Evolutionary conservation across 345 rosid genomes (phyloP).

Genomic region (Jatropha curcas): DNA sequence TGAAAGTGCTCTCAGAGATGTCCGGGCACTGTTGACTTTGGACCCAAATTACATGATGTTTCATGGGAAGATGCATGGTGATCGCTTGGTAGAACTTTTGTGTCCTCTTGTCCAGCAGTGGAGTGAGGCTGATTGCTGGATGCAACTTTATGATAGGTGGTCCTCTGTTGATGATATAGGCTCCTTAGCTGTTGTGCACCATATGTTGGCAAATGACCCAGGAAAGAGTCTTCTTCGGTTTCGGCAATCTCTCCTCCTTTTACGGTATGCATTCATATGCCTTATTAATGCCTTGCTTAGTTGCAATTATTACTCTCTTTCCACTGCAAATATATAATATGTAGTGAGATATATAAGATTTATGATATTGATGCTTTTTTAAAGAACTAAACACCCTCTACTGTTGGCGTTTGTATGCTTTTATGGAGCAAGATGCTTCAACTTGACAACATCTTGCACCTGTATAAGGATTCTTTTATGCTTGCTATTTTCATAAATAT

Average conservation of each 20-base stretch:
- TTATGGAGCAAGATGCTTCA: background rate
- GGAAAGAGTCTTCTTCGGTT: constrained; percentile 85
- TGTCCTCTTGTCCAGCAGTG: constrained; percentile 70
- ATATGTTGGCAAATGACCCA: constrained; percentile 84
- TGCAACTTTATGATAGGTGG: constrained; percentile 94
- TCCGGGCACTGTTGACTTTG: constrained; percentile 76
- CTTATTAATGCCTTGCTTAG: background rate
- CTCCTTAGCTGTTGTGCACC: constrained; percentile 88
- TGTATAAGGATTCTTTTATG: background rate
- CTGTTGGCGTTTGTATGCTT: background rate
- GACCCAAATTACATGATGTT: constrained; percentile 83
- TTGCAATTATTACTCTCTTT: background rate
- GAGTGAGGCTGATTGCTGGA: constrained; percentile 95
- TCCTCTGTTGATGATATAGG: constrained; percentile 95
- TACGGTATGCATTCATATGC: constrained; percentile 44
- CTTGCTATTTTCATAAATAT: constrained; percentile 7
- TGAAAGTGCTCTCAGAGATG: constrained; percentile 76
- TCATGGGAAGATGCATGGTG: constrained; percentile 63
- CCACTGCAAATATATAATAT: background rate
- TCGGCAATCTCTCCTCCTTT: constrained; percentile 88
- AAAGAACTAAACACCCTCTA: background rate
- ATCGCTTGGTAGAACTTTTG: constrained; percentile 71
- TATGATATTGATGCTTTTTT: background rate
- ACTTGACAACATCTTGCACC: background rate
- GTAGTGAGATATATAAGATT: background rate